Evolutionary conservation across 2,329 filamentous ascomycete species (phyloP), one percentile per base, ranked within the genome.

Genomic region (Phialocephala subalpina): DNA sequence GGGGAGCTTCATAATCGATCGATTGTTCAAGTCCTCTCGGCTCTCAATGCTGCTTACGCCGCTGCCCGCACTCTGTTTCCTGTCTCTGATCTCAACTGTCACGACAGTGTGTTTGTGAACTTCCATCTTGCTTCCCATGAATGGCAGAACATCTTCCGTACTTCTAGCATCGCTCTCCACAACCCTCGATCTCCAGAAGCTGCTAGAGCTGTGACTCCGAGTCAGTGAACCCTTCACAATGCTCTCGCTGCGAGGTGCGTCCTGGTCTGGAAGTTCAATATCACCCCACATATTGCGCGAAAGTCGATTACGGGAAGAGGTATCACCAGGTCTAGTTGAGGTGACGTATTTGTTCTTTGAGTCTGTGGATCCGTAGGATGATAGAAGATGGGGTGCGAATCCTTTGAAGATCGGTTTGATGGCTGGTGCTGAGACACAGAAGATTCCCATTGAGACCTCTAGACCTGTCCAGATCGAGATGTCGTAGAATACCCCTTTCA

Each of bases 371-470:
- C 56, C 56, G 22, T 58, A 58, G 8, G 36, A 45, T 33, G 63
- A 65, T 7, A 65, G 38, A 22, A 65, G 52, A 40, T 35, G 16
- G 7, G 63, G 63, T 9, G 58, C 59, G 18, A 61, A 35, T 20
- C 61, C 36, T 4, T 55, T 55, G 25, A 68, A 36, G 20, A 63
- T 36, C 7, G 63, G 66, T 49, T 63, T 66, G 33, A 66, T 62
- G 14, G 63, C 63, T 55, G 66, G 58, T 14, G 63, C 62, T 2
- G 63, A 62, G 3, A 60, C 63, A 20, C 59, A 66, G 56, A 68
- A 68, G 27, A 66, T 55, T 3, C 63, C 63, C 22, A 60, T 57
- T 25, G 61, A 53, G 20, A 68, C 29, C 52, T 66, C 66, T 16
- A 68, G 47, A 3, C 53, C 40, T 14, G 58, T 35, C 66, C 59